A percentile compares a stretch with the other conserved stretches of the same genome.
Conservation (phyloP, 441 rosid species). For the Erodium texanum region DNA sequence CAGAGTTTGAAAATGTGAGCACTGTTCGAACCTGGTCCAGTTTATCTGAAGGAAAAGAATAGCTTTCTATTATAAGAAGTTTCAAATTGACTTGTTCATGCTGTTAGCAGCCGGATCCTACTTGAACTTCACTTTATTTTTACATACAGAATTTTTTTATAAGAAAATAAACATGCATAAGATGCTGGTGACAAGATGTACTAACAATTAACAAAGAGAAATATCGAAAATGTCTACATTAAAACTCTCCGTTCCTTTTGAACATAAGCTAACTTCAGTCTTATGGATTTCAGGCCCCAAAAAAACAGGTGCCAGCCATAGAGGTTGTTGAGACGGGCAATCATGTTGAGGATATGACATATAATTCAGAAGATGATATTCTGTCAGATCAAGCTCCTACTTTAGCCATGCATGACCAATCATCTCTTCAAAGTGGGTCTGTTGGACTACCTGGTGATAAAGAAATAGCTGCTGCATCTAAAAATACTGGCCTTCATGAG, state of each 20-base stretch:
- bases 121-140: background rate
- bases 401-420: conserved; percentile 50
- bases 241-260: background rate
- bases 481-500: conserved; percentile 29
- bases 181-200: background rate
- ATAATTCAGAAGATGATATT: conserved; percentile 47
- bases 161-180: background rate
- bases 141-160: background rate
- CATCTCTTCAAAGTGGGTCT: conserved; percentile 39
- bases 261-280: background rate
- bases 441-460: conserved; percentile 30
- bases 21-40: conserved; percentile 12
- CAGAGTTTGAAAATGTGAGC: conserved; percentile 39
- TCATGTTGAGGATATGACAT: conserved; percentile 39
- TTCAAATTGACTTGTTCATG: conserved; percentile 4
- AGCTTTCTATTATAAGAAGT: background rate
- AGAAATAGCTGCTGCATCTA: conserved; percentile 27
- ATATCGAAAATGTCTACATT: background rate
- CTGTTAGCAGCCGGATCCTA: background rate
- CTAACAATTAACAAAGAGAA: background rate
- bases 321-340: conserved; percentile 36
- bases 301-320: conserved; percentile 33
- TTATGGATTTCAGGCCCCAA: conserved; percentile 42
- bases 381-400: conserved; percentile 71
- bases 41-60: background rate